phyloP scores from a whole-genome alignment of 805 yeast species.

The Starmerella asiatica region DNA sequence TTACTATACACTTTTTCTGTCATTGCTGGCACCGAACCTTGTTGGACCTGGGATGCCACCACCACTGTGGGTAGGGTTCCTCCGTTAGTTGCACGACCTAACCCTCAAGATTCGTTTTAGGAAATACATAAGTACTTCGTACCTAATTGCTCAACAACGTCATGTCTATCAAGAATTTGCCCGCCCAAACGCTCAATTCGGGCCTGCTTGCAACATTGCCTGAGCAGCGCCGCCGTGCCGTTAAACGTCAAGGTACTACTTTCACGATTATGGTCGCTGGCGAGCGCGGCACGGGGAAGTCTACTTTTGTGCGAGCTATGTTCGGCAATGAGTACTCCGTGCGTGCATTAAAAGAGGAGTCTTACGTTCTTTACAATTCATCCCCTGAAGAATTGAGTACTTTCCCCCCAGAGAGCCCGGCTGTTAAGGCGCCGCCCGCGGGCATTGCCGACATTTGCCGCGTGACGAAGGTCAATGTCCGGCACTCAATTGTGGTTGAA shows the following conservation, averaged over 20 bases:
- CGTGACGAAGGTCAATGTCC: conserved; percentile 67
- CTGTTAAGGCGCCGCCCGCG: no score
- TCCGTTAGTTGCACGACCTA: no score
- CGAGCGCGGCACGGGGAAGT: conserved; percentile 82
- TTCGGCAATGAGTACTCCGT: conserved; percentile 39
- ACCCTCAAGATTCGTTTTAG: no score
- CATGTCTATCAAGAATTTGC: no score
- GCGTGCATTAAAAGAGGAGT: neutral
- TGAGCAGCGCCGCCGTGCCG: conserved; percentile 8
- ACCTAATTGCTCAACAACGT: neutral
- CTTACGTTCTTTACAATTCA: neutral
- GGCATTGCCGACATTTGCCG: conserved; percentile 25
- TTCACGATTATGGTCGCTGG: conserved; percentile 65
- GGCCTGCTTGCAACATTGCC: conserved; percentile 6
- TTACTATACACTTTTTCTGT: no score
- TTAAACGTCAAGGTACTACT: conserved; percentile 40
- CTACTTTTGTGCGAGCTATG: conserved; percentile 78
- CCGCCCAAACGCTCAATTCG: neutral
- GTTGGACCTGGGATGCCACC: no score
- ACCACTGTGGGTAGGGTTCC: no score
- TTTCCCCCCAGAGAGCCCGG: neutral
- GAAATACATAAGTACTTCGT: neutral
- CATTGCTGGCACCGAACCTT: no score
- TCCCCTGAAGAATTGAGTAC: neutral
- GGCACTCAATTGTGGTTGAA: conserved; percentile 71